Conservation (phyloP, 371 early-diverging fungal species). For the Apophysomyces variabilis region DNA sequence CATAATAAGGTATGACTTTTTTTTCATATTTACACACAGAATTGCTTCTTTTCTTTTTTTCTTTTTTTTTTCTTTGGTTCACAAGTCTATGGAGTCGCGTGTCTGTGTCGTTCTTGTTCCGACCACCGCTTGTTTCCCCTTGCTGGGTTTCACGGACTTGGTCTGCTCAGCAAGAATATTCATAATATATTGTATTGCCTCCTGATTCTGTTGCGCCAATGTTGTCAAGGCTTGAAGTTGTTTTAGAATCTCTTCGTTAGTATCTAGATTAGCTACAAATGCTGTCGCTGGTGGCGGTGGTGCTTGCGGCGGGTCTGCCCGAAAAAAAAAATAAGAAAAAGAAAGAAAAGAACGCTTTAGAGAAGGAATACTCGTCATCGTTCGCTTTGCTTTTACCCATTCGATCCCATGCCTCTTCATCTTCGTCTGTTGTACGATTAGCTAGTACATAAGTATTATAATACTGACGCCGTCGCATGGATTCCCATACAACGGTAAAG, state of each 20-base stretch:
- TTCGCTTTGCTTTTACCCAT: conserved; percentile 8
- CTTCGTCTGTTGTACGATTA: conserved; percentile 22
- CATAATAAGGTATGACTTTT: no score
- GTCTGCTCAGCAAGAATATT: conserved; percentile 48
- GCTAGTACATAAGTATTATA: conserved; percentile 12
- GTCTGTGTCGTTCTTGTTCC: conserved; percentile 5
- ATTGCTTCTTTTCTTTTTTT: no score
- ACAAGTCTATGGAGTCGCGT: conserved; percentile 4
- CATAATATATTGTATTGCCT: conserved; percentile 55
- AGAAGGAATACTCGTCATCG: conserved; percentile 8
- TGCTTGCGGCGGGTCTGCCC: conserved; percentile 10
- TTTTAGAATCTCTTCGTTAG: conserved; percentile 49
- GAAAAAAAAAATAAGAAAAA: no score
- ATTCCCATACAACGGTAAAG: conserved; percentile 87
- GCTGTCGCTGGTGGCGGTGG: conserved; percentile 18
- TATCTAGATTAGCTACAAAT: conserved; percentile 12
- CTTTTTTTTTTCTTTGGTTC: background rate
- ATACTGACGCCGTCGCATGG: conserved; percentile 58
- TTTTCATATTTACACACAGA: background rate
- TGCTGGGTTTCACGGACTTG: background rate
- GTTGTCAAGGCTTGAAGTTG: conserved; percentile 53
- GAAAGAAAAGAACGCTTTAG: no score
- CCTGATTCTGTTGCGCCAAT: conserved; percentile 59
- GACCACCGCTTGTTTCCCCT: background rate
- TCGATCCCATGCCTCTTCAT: conserved; percentile 26